Percentiles rank a stretch among this genome's conserved stretches.
Evolutionary conservation across 345 rosid genomes (phyloP).

Genomic region (Linum usitatissimum): DNA sequence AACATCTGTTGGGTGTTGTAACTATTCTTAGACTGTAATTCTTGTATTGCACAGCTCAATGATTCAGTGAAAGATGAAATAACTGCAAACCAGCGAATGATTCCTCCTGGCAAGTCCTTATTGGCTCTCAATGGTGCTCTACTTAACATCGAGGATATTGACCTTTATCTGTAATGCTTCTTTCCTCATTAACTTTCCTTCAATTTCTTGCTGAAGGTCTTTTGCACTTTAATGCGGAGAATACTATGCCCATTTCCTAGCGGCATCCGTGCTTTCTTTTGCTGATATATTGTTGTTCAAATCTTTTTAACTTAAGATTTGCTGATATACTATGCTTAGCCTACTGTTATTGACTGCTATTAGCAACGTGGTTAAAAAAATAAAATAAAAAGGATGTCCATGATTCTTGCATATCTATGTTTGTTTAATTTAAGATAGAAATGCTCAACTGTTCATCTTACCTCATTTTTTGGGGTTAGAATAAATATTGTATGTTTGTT

Average conservation of each 20-base stretch:
- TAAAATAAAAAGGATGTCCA: neutral
- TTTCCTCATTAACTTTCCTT: conserved; percentile 1
- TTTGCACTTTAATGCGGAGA: neutral
- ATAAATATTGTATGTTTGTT: neutral
- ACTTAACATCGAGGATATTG: conserved; percentile 86
- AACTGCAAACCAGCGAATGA: conserved; percentile 81
- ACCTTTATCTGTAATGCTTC: conserved; percentile 67
- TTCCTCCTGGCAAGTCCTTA: conserved; percentile 92
- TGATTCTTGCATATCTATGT: neutral
- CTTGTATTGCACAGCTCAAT: conserved; percentile 51
- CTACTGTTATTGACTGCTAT: neutral
- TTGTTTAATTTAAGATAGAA: too few relatives aligned
- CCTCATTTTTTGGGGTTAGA: conserved; percentile 5
- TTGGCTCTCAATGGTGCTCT: conserved; percentile 97
- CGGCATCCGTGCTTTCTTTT: neutral
- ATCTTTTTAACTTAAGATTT: neutral
- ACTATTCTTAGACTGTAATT: neutral
- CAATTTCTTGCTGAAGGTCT: neutral
- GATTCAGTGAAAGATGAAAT: conserved; percentile 91
- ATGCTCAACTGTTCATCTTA: neutral
- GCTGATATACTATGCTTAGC: neutral
- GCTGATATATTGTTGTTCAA: neutral
- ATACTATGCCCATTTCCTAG: too few relatives aligned
- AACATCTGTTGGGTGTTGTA: conserved; percentile 6
- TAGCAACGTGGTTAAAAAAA: neutral